Percentiles rank a stretch among this genome's conserved stretches.
Evolutionary conservation across 495 filamentous ascomycete species (phyloP).

Genomic region (Aspergillus coremiiformis): DNA sequence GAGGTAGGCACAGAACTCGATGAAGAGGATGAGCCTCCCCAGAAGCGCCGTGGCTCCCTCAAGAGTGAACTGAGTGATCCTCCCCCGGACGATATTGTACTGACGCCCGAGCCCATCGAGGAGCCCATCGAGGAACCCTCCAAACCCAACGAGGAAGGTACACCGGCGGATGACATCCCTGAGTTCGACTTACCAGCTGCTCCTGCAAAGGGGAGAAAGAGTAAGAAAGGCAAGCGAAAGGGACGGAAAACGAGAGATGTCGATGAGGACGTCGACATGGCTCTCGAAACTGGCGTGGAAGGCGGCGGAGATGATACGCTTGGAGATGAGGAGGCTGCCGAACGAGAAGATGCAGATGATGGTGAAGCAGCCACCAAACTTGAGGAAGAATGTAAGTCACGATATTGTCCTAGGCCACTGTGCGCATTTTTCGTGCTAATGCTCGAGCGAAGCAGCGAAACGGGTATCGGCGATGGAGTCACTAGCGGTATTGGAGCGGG

Average conservation of each 20-base stretch:
- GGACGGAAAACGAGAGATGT: slow-evolving; percentile 31
- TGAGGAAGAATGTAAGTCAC: slow-evolving; percentile 65
- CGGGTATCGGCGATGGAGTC: slow-evolving; percentile 78
- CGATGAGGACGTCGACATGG: slow-evolving; percentile 32
- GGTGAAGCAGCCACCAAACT: slow-evolving; percentile 31
- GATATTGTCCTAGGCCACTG: not conserved
- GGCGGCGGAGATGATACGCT: slow-evolving; percentile 34
- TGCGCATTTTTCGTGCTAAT: slow-evolving; percentile 30
- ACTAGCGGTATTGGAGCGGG: slow-evolving; percentile 66
- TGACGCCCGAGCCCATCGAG: slow-evolving; percentile 31
- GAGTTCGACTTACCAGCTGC: slow-evolving; percentile 29
- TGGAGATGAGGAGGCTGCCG: slow-evolving; percentile 40
- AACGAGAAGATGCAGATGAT: slow-evolving; percentile 37
- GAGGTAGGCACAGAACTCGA: slow-evolving; percentile 35
- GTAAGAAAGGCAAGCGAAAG: slow-evolving; percentile 42
- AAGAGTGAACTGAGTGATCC: slow-evolving; percentile 40
- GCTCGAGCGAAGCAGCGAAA: slow-evolving; percentile 52
- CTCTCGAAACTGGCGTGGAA: slow-evolving; percentile 19
- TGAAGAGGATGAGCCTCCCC: slow-evolving; percentile 38
- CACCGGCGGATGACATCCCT: slow-evolving; percentile 30
- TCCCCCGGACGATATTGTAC: slow-evolving; percentile 20
- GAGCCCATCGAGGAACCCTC: slow-evolving; percentile 32
- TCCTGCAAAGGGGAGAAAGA: slow-evolving; percentile 30
- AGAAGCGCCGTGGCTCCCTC: slow-evolving; percentile 40
- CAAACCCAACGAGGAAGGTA: slow-evolving; percentile 30